These are phyloP conservation scores for Psidium guajava DNA, from an alignment of 345 rosid species.

Conservation along the genomic window DNA sequence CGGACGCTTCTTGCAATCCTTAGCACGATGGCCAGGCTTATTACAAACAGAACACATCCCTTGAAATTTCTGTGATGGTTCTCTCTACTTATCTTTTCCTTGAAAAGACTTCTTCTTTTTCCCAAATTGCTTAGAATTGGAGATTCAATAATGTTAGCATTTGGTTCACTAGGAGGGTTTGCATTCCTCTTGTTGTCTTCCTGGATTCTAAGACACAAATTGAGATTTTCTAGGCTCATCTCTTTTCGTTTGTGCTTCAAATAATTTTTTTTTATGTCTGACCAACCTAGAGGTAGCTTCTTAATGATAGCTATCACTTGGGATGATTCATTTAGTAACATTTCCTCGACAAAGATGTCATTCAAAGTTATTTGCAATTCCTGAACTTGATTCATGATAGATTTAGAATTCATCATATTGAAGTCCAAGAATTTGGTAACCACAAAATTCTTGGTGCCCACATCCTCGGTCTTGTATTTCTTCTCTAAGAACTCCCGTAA, in stretches of 20 bases:
- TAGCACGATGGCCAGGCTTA: background rate
- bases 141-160: background rate
- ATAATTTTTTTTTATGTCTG: background rate
- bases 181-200: background rate
- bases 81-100: background rate
- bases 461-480: background rate
- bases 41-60: background rate
- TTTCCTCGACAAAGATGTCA: background rate
- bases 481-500: background rate
- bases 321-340: background rate
- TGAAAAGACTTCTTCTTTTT: background rate
- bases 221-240: background rate
- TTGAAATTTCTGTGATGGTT: background rate
- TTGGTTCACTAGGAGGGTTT: background rate
- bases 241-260: background rate
- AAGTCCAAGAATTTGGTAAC: background rate
- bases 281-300: background rate
- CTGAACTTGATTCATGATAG: rapidly evolving
- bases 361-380: background rate
- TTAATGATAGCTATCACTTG: background rate
- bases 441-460: background rate
- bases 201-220: rapidly evolving
- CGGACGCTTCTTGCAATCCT: background rate
- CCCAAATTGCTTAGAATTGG: background rate
- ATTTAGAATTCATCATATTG: background rate